Percentiles rank a stretch among this genome's conserved stretches.
Evolutionary conservation across 2,329 filamentous ascomycete genomes (phyloP).

Genomic region (Rosellinia necatrix): DNA sequence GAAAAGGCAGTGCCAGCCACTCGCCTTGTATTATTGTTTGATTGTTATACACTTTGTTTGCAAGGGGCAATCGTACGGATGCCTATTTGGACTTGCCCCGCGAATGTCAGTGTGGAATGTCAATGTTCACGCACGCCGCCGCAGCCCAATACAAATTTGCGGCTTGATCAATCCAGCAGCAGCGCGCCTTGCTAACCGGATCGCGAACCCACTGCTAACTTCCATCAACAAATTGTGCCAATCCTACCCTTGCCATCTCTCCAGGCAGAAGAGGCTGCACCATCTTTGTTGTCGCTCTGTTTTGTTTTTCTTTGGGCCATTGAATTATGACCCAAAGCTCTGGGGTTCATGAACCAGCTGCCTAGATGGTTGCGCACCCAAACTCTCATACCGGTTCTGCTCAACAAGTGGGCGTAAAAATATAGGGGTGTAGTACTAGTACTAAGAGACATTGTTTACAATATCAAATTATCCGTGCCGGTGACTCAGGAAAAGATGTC

Average conservation of each 20-base stretch:
- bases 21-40: slow-evolving; percentile 31
- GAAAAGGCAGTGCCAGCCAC: slow-evolving; percentile 25
- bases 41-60: slow-evolving; percentile 27
- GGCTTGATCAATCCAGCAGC: neutral
- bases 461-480: too few relatives aligned
- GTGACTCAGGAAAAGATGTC: too few relatives aligned
- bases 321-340: neutral
- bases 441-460: too few relatives aligned
- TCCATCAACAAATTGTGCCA: neutral
- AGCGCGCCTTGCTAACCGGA: neutral
- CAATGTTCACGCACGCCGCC: too few relatives aligned
- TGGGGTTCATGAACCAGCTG: neutral
- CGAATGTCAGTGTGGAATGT: neutral
- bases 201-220: neutral
- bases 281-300: slow-evolving; percentile 4
- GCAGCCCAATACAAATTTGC: neutral
- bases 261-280: slow-evolving; percentile 5
- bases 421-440: too few relatives aligned
- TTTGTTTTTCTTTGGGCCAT: slow-evolving; percentile 7
- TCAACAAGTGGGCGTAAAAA: too few relatives aligned
- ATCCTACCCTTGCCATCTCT: neutral
- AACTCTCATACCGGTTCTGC: too few relatives aligned
- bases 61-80: slow-evolving; percentile 7
- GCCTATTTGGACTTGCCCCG: slow-evolving; percentile 1
- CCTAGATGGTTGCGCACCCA: too few relatives aligned